Percentiles rank a stretch among this genome's conserved stretches.
Evolutionary conservation across 2,329 filamentous ascomycete genomes (phyloP).

Genomic region (Fusarium sarcochroum): DNA sequence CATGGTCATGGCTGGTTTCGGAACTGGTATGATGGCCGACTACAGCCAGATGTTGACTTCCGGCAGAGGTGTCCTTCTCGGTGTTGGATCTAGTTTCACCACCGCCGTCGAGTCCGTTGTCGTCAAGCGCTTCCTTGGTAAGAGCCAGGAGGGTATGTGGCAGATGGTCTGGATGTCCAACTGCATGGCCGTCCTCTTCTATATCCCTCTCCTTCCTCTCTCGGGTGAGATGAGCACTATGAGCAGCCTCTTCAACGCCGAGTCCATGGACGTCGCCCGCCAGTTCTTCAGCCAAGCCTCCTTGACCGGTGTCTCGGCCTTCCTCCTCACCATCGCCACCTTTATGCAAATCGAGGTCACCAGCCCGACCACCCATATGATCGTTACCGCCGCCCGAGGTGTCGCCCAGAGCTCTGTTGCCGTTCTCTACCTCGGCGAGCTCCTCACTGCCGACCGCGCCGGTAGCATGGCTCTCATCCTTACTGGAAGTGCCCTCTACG

Average conservation of each 20-base stretch:
- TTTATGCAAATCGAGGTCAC: slow-evolving; percentile 50
- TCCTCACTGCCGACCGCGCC: slow-evolving; percentile 45
- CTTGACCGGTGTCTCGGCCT: slow-evolving; percentile 46
- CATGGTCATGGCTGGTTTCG: slow-evolving; percentile 48
- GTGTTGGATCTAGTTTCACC: slow-evolving; percentile 47
- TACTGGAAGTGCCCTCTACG: slow-evolving; percentile 45
- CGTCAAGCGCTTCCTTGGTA: slow-evolving; percentile 47
- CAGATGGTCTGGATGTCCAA: slow-evolving; percentile 51
- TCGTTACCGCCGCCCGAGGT: slow-evolving; percentile 47
- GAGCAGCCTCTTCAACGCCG: slow-evolving; percentile 36
- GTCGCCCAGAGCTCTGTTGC: slow-evolving; percentile 48
- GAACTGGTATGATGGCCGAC: slow-evolving; percentile 47
- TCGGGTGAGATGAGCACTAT: slow-evolving; percentile 44
- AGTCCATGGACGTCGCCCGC: slow-evolving; percentile 33
- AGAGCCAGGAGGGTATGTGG: slow-evolving; percentile 48
- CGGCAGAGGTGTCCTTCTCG: slow-evolving; percentile 46
- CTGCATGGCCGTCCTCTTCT: slow-evolving; percentile 47
- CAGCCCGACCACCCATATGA: slow-evolving; percentile 48
- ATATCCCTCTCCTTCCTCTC: slow-evolving; percentile 45
- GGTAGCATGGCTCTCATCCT: slow-evolving; percentile 48
- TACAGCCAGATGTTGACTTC: slow-evolving; percentile 49
- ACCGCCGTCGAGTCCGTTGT: slow-evolving; percentile 48
- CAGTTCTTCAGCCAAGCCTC: slow-evolving; percentile 44
- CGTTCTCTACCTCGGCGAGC: slow-evolving; percentile 45
- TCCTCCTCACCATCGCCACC: slow-evolving; percentile 48